Evolutionary conservation across 495 filamentous ascomycete genomes (phyloP).

Genomic region (Tuber aestivum): DNA sequence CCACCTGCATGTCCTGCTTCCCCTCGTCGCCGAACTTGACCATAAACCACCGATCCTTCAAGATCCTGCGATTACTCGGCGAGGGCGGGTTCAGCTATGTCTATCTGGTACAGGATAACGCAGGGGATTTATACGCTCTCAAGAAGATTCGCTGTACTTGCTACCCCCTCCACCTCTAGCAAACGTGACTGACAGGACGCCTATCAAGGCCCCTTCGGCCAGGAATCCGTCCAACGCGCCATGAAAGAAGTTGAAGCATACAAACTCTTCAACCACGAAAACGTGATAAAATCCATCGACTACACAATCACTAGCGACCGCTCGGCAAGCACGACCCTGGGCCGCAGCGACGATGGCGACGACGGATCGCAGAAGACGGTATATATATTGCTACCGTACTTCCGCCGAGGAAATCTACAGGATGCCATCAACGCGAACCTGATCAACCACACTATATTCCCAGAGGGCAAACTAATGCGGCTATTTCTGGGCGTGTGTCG

Average conservation of each 20-base stretch:
- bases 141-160: slow-evolving; percentile 85
- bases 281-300: slow-evolving; percentile 88
- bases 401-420: slow-evolving; percentile 87
- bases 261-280: slow-evolving; percentile 72
- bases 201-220: slow-evolving; percentile 66
- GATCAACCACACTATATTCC: slow-evolving; percentile 92
- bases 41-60: slow-evolving; percentile 91
- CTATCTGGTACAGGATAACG: slow-evolving; percentile 92
- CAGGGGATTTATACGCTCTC: slow-evolving; percentile 77
- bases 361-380: slow-evolving; percentile 76
- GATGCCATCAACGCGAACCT: slow-evolving; percentile 98
- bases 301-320: slow-evolving; percentile 62
- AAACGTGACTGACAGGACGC: slow-evolving; percentile 6
- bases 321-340: slow-evolving; percentile 29
- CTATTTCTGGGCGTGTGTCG: slow-evolving; percentile 87
- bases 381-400: slow-evolving; percentile 93
- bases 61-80: slow-evolving; percentile 84
- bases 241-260: slow-evolving; percentile 97
- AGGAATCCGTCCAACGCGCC: slow-evolving; percentile 87
- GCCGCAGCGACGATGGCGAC: slow-evolving; percentile 55
- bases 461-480: slow-evolving; percentile 78
- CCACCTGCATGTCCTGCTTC: slow-evolving; percentile 92
- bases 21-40: slow-evolving; percentile 86
- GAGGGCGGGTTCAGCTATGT: slow-evolving; percentile 99
- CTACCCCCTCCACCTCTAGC: neutral